Conservation (phyloP, 345 rosid species). For the Moricandia arvensis region DNA sequence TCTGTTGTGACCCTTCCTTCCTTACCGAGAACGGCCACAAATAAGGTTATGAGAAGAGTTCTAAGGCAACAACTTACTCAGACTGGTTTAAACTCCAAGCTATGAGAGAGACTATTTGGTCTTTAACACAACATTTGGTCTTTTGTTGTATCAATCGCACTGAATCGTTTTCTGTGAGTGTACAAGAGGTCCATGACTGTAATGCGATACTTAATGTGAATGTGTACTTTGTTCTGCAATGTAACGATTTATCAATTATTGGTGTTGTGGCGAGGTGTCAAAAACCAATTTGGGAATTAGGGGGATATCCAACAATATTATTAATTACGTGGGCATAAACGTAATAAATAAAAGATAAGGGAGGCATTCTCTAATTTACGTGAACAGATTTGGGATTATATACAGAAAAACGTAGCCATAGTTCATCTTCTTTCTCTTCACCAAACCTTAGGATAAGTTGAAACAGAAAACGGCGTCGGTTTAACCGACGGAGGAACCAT, state of each 20-base stretch:
- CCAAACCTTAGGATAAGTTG: neutral
- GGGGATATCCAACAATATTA: neutral
- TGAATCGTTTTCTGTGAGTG: neutral
- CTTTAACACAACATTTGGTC: neutral
- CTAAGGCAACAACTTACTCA: constrained; percentile 63
- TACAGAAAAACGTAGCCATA: neutral
- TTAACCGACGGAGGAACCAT: constrained; percentile 38
- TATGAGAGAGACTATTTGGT: constrained; percentile 5
- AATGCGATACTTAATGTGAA: neutral
- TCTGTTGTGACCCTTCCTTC: constrained; percentile 53
- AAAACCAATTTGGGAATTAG: neutral
- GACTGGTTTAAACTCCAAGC: constrained; percentile 55
- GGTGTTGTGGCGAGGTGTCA: neutral
- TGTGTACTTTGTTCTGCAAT: neutral
- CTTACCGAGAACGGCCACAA: constrained; percentile 85
- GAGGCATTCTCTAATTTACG: neutral
- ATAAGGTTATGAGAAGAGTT: constrained; percentile 95
- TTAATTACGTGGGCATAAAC: neutral
- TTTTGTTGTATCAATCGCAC: constrained; percentile 16
- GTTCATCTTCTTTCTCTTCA: neutral
- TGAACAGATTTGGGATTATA: neutral
- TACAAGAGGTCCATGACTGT: neutral
- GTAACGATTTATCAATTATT: neutral
- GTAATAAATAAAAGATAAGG: neutral
- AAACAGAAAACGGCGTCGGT: constrained; percentile 31